Conservation (phyloP, 768 basidiomycete species). For the Dacryopinax primogenitus region DNA sequence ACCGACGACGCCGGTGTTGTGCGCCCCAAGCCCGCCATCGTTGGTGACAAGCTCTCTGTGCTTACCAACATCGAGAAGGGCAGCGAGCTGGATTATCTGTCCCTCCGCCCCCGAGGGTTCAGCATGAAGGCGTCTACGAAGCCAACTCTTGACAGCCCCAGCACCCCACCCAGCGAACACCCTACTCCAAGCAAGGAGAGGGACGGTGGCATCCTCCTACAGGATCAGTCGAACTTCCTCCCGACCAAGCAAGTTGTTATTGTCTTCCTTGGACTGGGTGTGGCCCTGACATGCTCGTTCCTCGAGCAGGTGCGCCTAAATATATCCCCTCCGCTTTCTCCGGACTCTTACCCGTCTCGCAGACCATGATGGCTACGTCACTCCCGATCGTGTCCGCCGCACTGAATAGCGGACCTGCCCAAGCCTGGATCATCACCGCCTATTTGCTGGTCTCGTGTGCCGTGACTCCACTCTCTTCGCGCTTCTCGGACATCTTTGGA, state of each 20-base stretch:
- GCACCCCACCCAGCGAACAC: background rate
- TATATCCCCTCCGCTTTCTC: background rate
- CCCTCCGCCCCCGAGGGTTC: background rate
- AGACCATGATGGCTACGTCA: slow-evolving; percentile 9
- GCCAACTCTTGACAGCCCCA: background rate
- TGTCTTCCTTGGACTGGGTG: slow-evolving; percentile 26
- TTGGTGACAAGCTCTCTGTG: background rate
- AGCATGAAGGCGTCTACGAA: background rate
- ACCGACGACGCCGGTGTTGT: background rate
- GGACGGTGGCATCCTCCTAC: slow-evolving; percentile 19
- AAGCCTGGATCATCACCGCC: slow-evolving; percentile 29
- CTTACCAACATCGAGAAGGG: background rate
- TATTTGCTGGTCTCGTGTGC: slow-evolving; percentile 26
- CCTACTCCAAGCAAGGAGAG: slow-evolving; percentile 3
- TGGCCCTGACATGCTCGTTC: slow-evolving; percentile 28
- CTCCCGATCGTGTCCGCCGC: slow-evolving; percentile 17
- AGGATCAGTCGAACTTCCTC: slow-evolving; percentile 30
- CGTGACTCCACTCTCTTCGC: slow-evolving; percentile 16
- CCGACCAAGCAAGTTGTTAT: slow-evolving; percentile 27
- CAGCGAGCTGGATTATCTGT: background rate
- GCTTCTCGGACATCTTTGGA: slow-evolving; percentile 31
- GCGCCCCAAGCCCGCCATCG: background rate
- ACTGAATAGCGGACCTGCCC: slow-evolving; percentile 17
- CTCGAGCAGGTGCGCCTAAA: slow-evolving; percentile 24
- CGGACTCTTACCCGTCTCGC: background rate